Percentiles rank a stretch among this genome's conserved stretches.
These are phyloP conservation scores for Psilocybe cyanescens DNA, from an alignment of 768 basidiomycete genomes.

Conservation along the genomic window DNA sequence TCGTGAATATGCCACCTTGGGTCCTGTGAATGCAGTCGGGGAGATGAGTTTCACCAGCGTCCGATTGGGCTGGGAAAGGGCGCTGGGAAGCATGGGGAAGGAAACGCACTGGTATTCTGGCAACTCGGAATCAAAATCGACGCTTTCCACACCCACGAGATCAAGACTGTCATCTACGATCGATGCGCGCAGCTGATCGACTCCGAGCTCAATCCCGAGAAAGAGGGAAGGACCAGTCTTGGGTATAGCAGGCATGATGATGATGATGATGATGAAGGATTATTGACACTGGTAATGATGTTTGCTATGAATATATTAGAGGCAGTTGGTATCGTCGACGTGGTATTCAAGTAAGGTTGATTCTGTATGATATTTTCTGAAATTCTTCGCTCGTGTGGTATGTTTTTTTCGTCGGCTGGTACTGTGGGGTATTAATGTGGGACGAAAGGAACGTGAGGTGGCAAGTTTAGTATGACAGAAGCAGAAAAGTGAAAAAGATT, in stretches of 20 bases:
- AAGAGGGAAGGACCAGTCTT: slow-evolving; percentile 62
- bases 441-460: slow-evolving; percentile 31
- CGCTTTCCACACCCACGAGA: slow-evolving; percentile 78
- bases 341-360: slow-evolving; percentile 26
- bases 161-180: slow-evolving; percentile 85
- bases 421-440: slow-evolving; percentile 19
- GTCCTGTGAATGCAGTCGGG: slow-evolving; percentile 51
- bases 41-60: background rate
- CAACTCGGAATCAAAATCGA: slow-evolving; percentile 83
- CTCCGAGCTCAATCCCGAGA: slow-evolving; percentile 84
- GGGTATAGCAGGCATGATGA: slow-evolving; percentile 43
- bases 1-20: slow-evolving; percentile 85
- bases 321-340: slow-evolving; percentile 29
- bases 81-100: slow-evolving; percentile 8
- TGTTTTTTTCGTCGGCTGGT: slow-evolving; percentile 2
- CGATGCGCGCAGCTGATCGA: slow-evolving; percentile 82
- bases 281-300: slow-evolving; percentile 4
- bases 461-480: slow-evolving; percentile 22
- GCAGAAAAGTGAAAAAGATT: slow-evolving; percentile 3
- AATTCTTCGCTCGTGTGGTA: slow-evolving; percentile 5
- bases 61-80: slow-evolving; percentile 6
- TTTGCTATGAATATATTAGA: slow-evolving; percentile 36
- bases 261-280: background rate
- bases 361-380: slow-evolving; percentile 18
- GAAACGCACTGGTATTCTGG: slow-evolving; percentile 78